phyloP scores from a whole-genome alignment of 352 stramenopile species.

The Globisporangium lucens region DNA sequence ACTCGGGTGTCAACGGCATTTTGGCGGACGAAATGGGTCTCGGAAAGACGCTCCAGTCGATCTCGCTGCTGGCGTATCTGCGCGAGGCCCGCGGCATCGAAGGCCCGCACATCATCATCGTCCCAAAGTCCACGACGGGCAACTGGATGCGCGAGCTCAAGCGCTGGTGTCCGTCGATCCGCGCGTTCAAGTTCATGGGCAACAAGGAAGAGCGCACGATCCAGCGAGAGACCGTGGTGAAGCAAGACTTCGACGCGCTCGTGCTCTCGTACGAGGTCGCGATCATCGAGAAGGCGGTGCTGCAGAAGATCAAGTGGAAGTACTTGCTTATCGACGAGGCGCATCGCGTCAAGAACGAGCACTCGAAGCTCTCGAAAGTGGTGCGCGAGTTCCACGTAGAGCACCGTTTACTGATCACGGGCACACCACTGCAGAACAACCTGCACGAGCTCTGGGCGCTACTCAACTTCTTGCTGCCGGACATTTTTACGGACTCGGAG shows the following conservation, averaged over 20 bases:
- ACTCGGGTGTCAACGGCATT: constrained; percentile 84
- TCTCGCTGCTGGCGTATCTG: constrained; percentile 96
- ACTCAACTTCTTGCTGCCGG: constrained; percentile 98
- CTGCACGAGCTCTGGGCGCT: constrained; percentile 99
- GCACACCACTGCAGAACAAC: constrained; percentile 99
- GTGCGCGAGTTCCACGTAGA: constrained; percentile 91
- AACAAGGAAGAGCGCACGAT: constrained; percentile 92
- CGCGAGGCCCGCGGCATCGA: constrained; percentile 92
- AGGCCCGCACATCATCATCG: constrained; percentile 97
- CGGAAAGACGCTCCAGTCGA: constrained; percentile 97
- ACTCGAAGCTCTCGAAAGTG: constrained; percentile 86
- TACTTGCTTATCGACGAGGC: constrained; percentile 99
- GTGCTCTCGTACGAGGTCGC: constrained; percentile 92
- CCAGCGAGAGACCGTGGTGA: constrained; percentile 84
- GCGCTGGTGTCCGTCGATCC: constrained; percentile 94
- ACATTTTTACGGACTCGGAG: constrained; percentile 94
- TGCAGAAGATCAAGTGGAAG: constrained; percentile 96
- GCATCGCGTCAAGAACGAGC: constrained; percentile 98
- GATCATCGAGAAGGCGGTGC: constrained; percentile 92
- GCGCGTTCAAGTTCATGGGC: constrained; percentile 96
- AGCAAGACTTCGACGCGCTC: constrained; percentile 90
- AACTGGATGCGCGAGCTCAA: constrained; percentile 99
- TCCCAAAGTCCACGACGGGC: constrained; percentile 96
- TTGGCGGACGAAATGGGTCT: constrained; percentile 89
- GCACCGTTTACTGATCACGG: constrained; percentile 95